phyloP scores from a whole-genome alignment of 2,329 filamentous ascomycete genomes.

The Dactylonectria macrodidyma region DNA sequence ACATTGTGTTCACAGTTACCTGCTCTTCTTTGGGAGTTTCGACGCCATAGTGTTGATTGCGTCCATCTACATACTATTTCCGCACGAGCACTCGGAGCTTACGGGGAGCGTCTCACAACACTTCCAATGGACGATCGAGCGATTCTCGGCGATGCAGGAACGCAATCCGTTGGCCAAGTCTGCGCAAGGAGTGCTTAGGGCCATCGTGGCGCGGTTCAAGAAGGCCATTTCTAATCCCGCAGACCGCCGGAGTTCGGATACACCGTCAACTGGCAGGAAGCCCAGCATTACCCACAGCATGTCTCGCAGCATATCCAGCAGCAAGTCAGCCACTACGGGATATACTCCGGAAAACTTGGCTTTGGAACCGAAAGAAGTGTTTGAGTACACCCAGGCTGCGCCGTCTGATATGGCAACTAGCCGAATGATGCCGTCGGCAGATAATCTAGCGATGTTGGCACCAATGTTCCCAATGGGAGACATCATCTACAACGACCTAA shows the following conservation, averaged over 20 bases:
- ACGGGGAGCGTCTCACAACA: constrained; percentile 66
- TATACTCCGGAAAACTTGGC: constrained; percentile 39
- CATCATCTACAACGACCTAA: constrained; percentile 70
- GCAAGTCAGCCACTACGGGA: constrained; percentile 16
- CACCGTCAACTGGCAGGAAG: constrained; percentile 25
- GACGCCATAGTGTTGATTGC: constrained; percentile 75
- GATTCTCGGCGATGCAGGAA: constrained; percentile 69
- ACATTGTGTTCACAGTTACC: constrained; percentile 55
- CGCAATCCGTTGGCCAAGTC: constrained; percentile 68
- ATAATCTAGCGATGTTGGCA: constrained; percentile 66
- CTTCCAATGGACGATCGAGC: constrained; percentile 72
- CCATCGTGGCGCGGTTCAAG: constrained; percentile 68
- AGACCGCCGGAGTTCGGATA: constrained; percentile 33
- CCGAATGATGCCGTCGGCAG: constrained; percentile 61
- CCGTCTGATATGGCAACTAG: constrained; percentile 40
- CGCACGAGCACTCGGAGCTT: constrained; percentile 66
- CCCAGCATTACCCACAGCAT: constrained; percentile 18
- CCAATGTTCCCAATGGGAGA: constrained; percentile 72
- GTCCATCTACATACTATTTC: constrained; percentile 73
- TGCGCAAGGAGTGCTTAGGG: constrained; percentile 68
- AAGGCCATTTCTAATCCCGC: constrained; percentile 59
- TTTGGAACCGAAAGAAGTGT: constrained; percentile 17
- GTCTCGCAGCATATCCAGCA: constrained; percentile 3
- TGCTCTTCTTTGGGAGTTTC: constrained; percentile 75
- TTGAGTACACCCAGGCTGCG: constrained; percentile 25